Conservation (phyloP, 2,329 filamentous ascomycete genomes). For the Aspergillus chevalieri region DNA sequence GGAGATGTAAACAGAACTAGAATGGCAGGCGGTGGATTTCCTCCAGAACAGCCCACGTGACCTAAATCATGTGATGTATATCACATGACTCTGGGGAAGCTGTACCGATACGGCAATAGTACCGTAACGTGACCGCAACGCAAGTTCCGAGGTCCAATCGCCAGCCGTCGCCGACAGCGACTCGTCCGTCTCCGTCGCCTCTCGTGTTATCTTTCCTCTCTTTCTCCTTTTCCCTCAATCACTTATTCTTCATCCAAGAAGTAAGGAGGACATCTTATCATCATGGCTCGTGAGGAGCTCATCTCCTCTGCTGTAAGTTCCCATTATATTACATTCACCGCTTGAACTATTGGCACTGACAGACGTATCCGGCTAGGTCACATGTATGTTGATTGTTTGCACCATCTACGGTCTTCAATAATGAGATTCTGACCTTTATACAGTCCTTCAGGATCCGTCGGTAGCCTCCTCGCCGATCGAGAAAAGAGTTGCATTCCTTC, state of each 20-base stretch:
- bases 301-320: slow-evolving; percentile 69
- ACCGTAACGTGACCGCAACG: slow-evolving; percentile 1
- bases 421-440: slow-evolving; percentile 11
- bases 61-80: neutral
- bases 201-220: slow-evolving; percentile 5
- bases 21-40: slow-evolving; percentile 25
- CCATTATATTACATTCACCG: slow-evolving; percentile 13
- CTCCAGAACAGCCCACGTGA: neutral
- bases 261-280: slow-evolving; percentile 31
- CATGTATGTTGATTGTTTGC: slow-evolving; percentile 39
- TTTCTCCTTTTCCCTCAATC: slow-evolving; percentile 7
- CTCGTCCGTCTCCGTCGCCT: slow-evolving; percentile 1
- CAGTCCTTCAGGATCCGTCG: slow-evolving; percentile 89
- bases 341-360: slow-evolving; percentile 21
- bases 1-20: slow-evolving; percentile 30
- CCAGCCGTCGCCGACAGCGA: slow-evolving; percentile 19
- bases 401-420: neutral
- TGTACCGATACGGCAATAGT: slow-evolving; percentile 12
- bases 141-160: slow-evolving; percentile 33
- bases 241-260: neutral
- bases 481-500: slow-evolving; percentile 84
- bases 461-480: slow-evolving; percentile 86
- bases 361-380: slow-evolving; percentile 34
- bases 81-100: slow-evolving; percentile 31
- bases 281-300: slow-evolving; percentile 90